Evolutionary conservation across 73 alveolate species (phyloP), one percentile per base, ranked within the genome.

Genomic region (Paraurostyla sp.): DNA sequence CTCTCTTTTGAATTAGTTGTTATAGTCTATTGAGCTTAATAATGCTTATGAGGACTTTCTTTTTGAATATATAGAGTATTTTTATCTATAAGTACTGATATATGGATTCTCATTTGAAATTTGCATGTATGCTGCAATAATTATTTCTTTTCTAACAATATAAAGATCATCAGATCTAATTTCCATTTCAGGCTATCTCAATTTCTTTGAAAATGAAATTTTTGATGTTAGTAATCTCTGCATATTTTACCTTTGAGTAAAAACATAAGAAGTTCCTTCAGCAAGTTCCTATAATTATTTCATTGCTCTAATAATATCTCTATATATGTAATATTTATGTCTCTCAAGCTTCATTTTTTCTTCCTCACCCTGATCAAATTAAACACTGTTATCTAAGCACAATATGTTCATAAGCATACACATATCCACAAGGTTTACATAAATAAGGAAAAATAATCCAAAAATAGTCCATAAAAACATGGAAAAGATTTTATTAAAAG

Each of bases 281-380:
- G 73, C 87, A 0, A 73, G 36, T 7, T 45, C 7, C 9, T 73
- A 3, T 18, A 73, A 35, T 25, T 45, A 48, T 27, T 40, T 2
- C 20, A 73, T 32, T 2, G 87, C 16, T 11, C 87, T 40, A 9
- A 73, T 73, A 3, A 73, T 50, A 45, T 73, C 71, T 73, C 71
- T 73, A 35, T 73, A 48, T 16, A 73, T 50, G 38, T 73, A 73
- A 35, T 48, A 73, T 27, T 45, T 73, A 27, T 48, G 71, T 27
- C 54, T 73, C 36, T 73, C 87, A 25, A 48, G 49, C 35, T 43
- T 73, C 9, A 23, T 7, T 27, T 50, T 73, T 29, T 73, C 87
- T 45, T 73, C 87, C 9, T 73, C 59, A 3, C 87, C 87, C 27
- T 73, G 35, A 45, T 48, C 87, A 30, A 73, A 73, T 11, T 43